Evolutionary conservation across 163 green algal genomes (phyloP).

Genomic region (Chloroidium sp.): DNA sequence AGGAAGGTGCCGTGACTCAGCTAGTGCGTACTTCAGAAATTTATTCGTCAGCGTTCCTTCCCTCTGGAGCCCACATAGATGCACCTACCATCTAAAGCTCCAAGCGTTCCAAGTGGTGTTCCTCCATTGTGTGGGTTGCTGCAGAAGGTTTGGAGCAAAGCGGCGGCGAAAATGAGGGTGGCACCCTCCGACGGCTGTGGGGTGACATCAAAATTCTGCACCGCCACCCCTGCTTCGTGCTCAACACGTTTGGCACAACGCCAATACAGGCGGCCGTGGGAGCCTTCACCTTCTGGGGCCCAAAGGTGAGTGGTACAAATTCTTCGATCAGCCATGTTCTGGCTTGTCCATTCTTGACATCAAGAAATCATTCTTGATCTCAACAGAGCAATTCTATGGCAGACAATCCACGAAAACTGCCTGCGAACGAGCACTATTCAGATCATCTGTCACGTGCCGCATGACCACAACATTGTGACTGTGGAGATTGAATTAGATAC

Average conservation of each 20-base stretch:
- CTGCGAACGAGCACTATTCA: too few species aligned
- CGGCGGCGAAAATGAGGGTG: neutral
- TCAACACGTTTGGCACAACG: slow-evolving; percentile 1
- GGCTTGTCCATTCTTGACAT: neutral
- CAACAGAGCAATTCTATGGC: too few species aligned
- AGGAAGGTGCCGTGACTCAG: too few species aligned
- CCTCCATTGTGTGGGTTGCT: neutral
- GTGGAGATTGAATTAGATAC: too few species aligned
- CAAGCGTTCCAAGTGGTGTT: too few species aligned
- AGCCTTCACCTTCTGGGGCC: slow-evolving; percentile 14
- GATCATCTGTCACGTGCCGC: too few species aligned
- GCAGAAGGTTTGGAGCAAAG: neutral
- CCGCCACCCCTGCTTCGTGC: slow-evolving; percentile 10
- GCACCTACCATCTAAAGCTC: too few species aligned
- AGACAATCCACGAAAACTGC: too few species aligned
- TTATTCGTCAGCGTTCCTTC: too few species aligned
- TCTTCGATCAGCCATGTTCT: neutral
- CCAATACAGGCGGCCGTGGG: slow-evolving; percentile 6
- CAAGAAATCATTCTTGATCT: neutral
- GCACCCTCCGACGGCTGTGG: neutral
- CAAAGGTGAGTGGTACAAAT: slow-evolving; percentile 1
- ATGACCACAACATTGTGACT: too few species aligned
- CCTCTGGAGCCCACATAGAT: too few species aligned
- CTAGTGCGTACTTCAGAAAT: too few species aligned
- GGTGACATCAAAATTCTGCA: slow-evolving; percentile 1